These are phyloP conservation scores for Phlebiopsis gigantea DNA, from an alignment of 768 basidiomycete genomes.

Conservation along the genomic window DNA sequence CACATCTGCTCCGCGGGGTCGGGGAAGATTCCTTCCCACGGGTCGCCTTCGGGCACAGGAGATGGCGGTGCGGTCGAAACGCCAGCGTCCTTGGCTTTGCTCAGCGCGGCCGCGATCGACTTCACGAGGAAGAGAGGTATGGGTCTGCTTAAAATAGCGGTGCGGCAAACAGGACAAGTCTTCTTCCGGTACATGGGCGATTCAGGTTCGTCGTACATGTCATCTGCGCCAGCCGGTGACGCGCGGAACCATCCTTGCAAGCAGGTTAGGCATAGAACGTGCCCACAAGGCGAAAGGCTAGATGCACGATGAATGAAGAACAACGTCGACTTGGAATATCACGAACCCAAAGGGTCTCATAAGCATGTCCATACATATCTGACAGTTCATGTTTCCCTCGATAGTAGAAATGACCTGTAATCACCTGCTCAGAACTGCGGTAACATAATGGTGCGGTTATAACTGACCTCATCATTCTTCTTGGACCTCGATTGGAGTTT, in stretches of 20 bases:
- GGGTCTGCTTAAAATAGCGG: constrained; percentile 51
- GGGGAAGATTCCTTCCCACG: constrained; percentile 70
- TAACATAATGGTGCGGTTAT: too few relatives aligned
- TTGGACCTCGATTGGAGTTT: constrained; percentile 46
- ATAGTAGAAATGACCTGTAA: constrained; percentile 47
- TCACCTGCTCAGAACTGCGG: neutral
- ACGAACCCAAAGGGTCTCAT: constrained; percentile 64
- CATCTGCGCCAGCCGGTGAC: constrained; percentile 46
- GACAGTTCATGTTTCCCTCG: constrained; percentile 61
- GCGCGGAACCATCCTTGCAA: constrained; percentile 76
- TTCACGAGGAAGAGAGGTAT: constrained; percentile 69
- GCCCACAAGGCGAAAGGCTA: constrained; percentile 72
- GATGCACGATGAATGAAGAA: neutral
- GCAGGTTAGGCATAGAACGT: constrained; percentile 67
- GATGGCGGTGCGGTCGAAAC: constrained; percentile 22
- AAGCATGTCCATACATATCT: constrained; percentile 72
- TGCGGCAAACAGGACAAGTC: constrained; percentile 69
- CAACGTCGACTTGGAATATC: neutral
- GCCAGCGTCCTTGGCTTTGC: constrained; percentile 34
- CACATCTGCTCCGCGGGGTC: constrained; percentile 23
- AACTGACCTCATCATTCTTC: constrained; percentile 53
- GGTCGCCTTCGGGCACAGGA: constrained; percentile 40
- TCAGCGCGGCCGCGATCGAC: constrained; percentile 44
- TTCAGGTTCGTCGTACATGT: constrained; percentile 35
- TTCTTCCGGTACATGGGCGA: constrained; percentile 57